Conservation (phyloP, 1,284 basidiomycete species). For the Pyrrhoderma lamaoense region DNA sequence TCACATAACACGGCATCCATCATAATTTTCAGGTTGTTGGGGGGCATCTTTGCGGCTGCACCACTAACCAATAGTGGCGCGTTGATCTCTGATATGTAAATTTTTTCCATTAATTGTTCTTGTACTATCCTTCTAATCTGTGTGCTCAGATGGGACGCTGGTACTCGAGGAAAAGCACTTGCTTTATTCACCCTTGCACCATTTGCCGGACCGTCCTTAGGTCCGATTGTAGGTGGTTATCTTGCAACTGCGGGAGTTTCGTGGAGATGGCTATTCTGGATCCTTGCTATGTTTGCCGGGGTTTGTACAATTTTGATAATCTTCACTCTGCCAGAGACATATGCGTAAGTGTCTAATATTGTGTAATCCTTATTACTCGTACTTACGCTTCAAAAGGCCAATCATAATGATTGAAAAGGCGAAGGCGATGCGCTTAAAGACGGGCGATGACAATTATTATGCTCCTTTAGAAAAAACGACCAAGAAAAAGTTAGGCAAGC, state of each 20-base stretch:
- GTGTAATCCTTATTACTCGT: not conserved
- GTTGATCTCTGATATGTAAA: slow-evolving; percentile 33
- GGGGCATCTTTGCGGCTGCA: slow-evolving; percentile 50
- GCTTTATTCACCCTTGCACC: slow-evolving; percentile 47
- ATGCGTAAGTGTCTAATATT: slow-evolving; percentile 31
- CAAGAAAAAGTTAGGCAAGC: slow-evolving; percentile 27
- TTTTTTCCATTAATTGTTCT: slow-evolving; percentile 23
- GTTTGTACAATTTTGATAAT: slow-evolving; percentile 33
- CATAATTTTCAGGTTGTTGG: slow-evolving; percentile 62
- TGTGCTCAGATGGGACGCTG: slow-evolving; percentile 37
- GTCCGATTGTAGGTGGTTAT: slow-evolving; percentile 43
- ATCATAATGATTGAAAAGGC: slow-evolving; percentile 38
- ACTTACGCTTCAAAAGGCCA: slow-evolving; percentile 24
- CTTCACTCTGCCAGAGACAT: slow-evolving; percentile 43
- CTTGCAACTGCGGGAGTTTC: slow-evolving; percentile 37
- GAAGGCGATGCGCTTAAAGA: slow-evolving; percentile 31
- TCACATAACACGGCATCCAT: slow-evolving; percentile 52
- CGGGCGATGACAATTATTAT: slow-evolving; percentile 51
- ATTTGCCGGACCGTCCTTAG: slow-evolving; percentile 37
- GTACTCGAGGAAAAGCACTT: slow-evolving; percentile 46
- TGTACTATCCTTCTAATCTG: slow-evolving; percentile 27
- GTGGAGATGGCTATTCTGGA: slow-evolving; percentile 45
- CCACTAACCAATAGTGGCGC: slow-evolving; percentile 45
- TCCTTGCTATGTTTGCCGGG: slow-evolving; percentile 41
- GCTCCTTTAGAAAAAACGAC: slow-evolving; percentile 30